Conservation (phyloP, 2,329 filamentous ascomycete species). For the Paecilomyces fulvus region DNA sequence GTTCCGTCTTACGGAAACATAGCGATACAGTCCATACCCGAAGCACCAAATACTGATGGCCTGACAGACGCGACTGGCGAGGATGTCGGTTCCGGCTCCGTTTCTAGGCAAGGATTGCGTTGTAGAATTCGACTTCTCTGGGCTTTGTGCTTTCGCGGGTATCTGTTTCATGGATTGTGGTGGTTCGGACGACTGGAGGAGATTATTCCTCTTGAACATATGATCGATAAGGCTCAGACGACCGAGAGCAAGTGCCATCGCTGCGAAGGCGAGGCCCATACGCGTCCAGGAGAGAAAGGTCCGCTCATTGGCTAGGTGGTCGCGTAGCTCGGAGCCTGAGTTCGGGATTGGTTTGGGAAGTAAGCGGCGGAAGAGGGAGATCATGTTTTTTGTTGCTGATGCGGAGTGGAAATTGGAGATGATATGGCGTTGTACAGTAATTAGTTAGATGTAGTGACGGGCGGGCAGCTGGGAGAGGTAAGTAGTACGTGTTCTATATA, state of each 20-base stretch:
- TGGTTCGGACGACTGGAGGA: not conserved
- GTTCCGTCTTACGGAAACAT: slow-evolving; percentile 16
- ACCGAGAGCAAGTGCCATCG: slow-evolving; percentile 21
- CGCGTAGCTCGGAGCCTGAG: slow-evolving; percentile 21
- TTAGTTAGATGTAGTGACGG: not conserved
- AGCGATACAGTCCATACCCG: slow-evolving; percentile 20
- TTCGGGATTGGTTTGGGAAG: slow-evolving; percentile 18
- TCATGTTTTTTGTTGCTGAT: not conserved
- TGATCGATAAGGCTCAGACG: slow-evolving; percentile 20
- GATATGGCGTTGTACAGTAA: not conserved
- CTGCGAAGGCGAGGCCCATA: slow-evolving; percentile 23
- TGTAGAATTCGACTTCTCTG: not conserved
- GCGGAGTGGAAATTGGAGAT: not conserved
- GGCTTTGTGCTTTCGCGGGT: too few relatives aligned
- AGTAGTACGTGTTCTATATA: not conserved
- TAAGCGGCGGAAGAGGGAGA: slow-evolving; percentile 14
- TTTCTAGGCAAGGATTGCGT: not conserved
- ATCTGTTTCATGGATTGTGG: too few relatives aligned
- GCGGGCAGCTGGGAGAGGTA: not conserved
- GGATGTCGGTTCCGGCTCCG: not conserved
- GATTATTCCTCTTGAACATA: slow-evolving; percentile 7
- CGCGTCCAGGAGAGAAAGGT: slow-evolving; percentile 27
- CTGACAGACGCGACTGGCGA: slow-evolving; percentile 14
- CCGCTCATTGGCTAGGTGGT: slow-evolving; percentile 26
- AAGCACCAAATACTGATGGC: slow-evolving; percentile 19